Evolutionary conservation across 75 land plant species (phyloP).

Genomic region (Isoetes taiwanensis): DNA sequence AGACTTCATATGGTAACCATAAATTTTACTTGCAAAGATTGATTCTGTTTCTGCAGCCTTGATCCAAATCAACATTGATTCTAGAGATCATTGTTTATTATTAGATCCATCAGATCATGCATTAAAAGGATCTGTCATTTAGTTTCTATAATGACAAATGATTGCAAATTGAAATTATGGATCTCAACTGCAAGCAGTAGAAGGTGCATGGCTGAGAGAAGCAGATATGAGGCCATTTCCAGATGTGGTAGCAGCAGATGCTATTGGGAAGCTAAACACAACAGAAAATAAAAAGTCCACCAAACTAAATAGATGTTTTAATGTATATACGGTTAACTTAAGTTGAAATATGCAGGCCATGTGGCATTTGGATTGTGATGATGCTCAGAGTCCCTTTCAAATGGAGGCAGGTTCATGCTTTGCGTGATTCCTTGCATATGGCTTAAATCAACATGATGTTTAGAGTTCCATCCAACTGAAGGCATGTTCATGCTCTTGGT

Average conservation of each 20-base stretch:
- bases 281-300: conserved; percentile 35
- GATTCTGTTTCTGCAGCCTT: conserved; percentile 77
- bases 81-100: conserved; percentile 71
- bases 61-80: conserved; percentile 64
- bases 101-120: conserved; percentile 60
- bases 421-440: too few species aligned
- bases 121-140: too few species aligned
- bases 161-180: conserved; percentile 47
- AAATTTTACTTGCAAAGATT: conserved; percentile 57
- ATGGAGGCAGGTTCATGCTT: too few species aligned
- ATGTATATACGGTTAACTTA: too few species aligned
- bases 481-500: too few species aligned
- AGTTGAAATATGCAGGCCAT: too few species aligned
- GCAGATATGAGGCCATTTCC: conserved; percentile 55
- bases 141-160: too few species aligned
- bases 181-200: conserved; percentile 59
- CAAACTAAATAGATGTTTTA: conserved; percentile 38
- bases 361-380: too few species aligned
- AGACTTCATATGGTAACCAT: conserved; percentile 84
- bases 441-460: too few species aligned
- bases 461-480: too few species aligned
- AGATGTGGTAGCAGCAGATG: conserved; percentile 50
- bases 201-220: conserved; percentile 48
- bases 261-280: conserved; percentile 31
- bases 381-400: too few species aligned